A percentile compares a stretch with the other conserved stretches of the same genome.
Conservation (phyloP, 2,329 filamentous ascomycete species). For the Alternaria novae-zelandiae region DNA sequence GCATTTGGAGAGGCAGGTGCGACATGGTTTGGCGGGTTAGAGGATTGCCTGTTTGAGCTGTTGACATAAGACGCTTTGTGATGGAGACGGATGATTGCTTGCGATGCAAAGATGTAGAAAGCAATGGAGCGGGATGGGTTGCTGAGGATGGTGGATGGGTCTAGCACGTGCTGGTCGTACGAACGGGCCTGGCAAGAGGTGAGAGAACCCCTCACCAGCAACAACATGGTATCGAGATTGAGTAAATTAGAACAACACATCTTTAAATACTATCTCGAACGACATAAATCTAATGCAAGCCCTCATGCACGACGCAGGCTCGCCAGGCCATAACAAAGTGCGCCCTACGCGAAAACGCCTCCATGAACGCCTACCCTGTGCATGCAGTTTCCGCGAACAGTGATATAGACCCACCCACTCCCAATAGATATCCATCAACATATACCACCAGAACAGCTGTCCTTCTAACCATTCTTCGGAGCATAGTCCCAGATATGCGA, state of each 20-base stretch:
- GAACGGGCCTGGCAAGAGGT: neutral
- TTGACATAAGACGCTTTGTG: no score
- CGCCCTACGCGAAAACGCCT: slow-evolving; percentile 15
- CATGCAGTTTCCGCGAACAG: neutral
- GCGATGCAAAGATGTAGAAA: no score
- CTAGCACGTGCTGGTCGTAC: no score
- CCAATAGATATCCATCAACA: neutral
- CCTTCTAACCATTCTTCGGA: slow-evolving; percentile 18
- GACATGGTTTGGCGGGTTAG: no score
- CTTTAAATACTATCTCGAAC: neutral
- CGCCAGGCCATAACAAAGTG: neutral
- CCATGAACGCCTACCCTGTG: slow-evolving; percentile 5
- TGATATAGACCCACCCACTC: neutral
- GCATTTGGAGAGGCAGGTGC: neutral
- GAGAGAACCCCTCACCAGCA: neutral
- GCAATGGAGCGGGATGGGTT: no score
- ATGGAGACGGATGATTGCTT: no score
- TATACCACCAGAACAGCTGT: no score
- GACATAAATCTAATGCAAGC: neutral
- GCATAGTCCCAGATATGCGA: slow-evolving; percentile 47
- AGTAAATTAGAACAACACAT: neutral
- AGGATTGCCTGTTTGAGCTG: no score
- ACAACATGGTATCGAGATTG: no score
- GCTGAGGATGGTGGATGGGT: no score
- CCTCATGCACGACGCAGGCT: neutral